Evolutionary conservation across 805 yeast genomes (phyloP), one percentile per base, ranked within the genome.

Genomic region (Ogataea zsoltii): DNA sequence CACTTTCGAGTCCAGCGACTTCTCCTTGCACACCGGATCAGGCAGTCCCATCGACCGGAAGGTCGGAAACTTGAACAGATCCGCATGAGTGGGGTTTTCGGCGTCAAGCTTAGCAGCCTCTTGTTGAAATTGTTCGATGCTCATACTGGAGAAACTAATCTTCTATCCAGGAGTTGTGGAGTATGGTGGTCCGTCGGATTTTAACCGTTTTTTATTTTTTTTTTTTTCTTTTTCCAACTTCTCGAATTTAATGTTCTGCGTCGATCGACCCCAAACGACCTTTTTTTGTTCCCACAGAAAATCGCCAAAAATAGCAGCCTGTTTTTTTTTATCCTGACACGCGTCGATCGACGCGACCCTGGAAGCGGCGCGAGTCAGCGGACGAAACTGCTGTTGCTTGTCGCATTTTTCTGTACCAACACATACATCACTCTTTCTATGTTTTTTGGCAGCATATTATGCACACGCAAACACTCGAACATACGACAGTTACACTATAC

Each of bases 41-140:
- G 31, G 33, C 21, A 81, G 60, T 0, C 86, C 91, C 53, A 87
- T 65, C 0, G 88, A 74, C 41, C 65, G 59, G 51, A 81, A 74
- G 0, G 94, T 85, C 7, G 96, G 96, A 30, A 85, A 66, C 23
- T 67, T 72, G 60, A 88, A 88, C 41, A 74, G 68, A 11, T 71
- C 70, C 4, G 67, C 57, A 44, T 72, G 65, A 2, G 70, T 60
- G 1, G 71, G 70, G 51, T 51, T 74, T 50, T 67, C 41, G 1
- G 48, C 30, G 58, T 80, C 87, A 35, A 77, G 62, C 13, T 42
- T 44, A 4, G 28, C 26, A 3, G 70, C 70, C 23, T 60, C 54
- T n/a, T 45, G 13, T 28, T 28, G 14, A n/a, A 28, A 28, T 28
- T 28, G n/a, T n/a, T 28, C 13, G 14, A 28, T 7, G 6, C 6